Base-by-base conservation (phyloP, 1,139 yeast genomes). In the Yamadazyma friedrichii region DNA sequence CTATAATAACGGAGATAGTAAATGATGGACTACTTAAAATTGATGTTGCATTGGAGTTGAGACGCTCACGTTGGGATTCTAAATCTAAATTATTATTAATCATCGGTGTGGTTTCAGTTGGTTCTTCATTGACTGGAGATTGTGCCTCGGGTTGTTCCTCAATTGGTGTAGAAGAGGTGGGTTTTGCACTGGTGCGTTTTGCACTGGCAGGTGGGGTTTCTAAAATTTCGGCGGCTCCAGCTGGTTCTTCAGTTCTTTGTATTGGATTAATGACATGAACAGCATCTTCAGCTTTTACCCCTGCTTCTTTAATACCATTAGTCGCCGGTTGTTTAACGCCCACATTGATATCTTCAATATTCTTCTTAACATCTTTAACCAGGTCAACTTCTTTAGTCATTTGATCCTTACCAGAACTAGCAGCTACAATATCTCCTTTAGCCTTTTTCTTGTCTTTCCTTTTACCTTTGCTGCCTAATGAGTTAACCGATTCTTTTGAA, bases 11-110 rank as follows among this genome's bases (percentile, higher is more conserved):
- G 6, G 44, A 46, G 22, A 50, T 42, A 27, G 51, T 40, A 25
- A 49, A 36, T 24, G 45, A 48, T 8, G 58, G 54, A 30, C 51
- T 53, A 24, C 50, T 48, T 8, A 54, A 51, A 25, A 44, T 39
- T 8, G 24, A 20, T 20, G 24, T 20, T 5, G 24, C 8, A 15
- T 17, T 28, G 17, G 38, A n/a, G 20, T 22, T 11, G 20, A 9
- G 13, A 13, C 22, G 33, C 5, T 20, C 24, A 13, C 13, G 24
- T 36, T 37, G 34, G 29, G 39, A 16, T 35, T 41, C 44, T 25
- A 38, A 31, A 25, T 38, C 41, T 22, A 35, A 20, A 16, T 20
- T 28, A 9, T 17, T 8, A 6, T 36, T 26, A 15, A 31, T 12
- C 36, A 42, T 29, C 8, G 42, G 45, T 3, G 42, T 36, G 12